A percentile compares a stretch with the other conserved stretches of the same genome.
phyloP scores from a whole-genome alignment of 352 stramenopile genomes.

The Phytophthora multivora region DNA sequence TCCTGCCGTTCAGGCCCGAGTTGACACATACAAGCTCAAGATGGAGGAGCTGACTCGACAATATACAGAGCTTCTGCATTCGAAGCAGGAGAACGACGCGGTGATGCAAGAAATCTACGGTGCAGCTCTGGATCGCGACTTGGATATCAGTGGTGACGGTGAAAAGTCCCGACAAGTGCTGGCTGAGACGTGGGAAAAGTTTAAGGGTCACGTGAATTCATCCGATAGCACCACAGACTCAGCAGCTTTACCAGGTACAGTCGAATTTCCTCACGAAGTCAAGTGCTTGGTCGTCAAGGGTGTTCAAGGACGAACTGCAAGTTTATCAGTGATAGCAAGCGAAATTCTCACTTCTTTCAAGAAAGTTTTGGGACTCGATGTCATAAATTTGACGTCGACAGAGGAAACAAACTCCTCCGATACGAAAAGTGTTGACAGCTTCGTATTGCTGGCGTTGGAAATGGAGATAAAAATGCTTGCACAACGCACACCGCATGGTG shows the following conservation, averaged over 20 bases:
- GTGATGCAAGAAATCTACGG: conserved; percentile 83
- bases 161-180: conserved; percentile 20
- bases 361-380: conserved; percentile 17
- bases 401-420: conserved; percentile 8
- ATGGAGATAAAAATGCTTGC: conserved; percentile 91
- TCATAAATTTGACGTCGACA: conserved; percentile 5
- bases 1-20: conserved; percentile 57
- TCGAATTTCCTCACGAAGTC: conserved; percentile 47
- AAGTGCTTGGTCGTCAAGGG: conserved; percentile 60
- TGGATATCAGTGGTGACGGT: conserved; percentile 37
- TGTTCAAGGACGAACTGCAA: conserved; percentile 46
- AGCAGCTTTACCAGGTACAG: conserved; percentile 9
- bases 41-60: conserved; percentile 68
- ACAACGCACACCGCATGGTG: conserved; percentile 73
- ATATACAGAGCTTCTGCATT: conserved; percentile 43
- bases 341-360: conserved; percentile 42
- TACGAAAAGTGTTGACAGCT: conserved; percentile 14
- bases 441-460: conserved; percentile 51
- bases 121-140: conserved; percentile 52
- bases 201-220: conserved; percentile 15
- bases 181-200: conserved; percentile 34
- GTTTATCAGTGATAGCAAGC: conserved; percentile 45
- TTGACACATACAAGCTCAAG: conserved; percentile 78
- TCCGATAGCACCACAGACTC: conserved; percentile 23
- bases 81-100: conserved; percentile 23